Percentiles rank a stretch among this genome's conserved stretches.
Conservation (phyloP, 352 stramenopile genomes). For the Pythium volutum region DNA sequence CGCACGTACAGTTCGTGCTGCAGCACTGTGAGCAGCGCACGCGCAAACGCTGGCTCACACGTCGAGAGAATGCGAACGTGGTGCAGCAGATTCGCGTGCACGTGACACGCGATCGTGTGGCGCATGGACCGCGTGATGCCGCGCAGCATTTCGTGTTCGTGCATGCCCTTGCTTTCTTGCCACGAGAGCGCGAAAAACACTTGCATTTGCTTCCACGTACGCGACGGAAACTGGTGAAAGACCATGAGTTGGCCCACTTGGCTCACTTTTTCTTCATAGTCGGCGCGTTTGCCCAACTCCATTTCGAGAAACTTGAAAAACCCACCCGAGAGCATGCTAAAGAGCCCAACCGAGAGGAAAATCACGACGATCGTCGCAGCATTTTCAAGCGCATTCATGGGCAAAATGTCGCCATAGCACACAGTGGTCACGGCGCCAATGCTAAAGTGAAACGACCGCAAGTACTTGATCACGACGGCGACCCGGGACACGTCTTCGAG, state of each 20-base stretch:
- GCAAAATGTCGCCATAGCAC: constrained; percentile 40
- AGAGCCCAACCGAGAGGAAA: constrained; percentile 37
- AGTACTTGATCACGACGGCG: constrained; percentile 25
- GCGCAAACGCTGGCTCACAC: constrained; percentile 35
- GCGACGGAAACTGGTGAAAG: constrained; percentile 39
- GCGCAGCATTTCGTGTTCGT: constrained; percentile 40
- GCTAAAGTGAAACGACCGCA: constrained; percentile 37
- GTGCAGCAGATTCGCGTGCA: constrained; percentile 41
- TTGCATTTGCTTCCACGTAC: constrained; percentile 45
- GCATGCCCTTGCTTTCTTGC: constrained; percentile 46
- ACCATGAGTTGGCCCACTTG: constrained; percentile 41
- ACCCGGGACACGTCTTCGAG: constrained; percentile 26
- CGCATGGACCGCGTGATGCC: constrained; percentile 31
- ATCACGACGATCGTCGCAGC: constrained; percentile 32
- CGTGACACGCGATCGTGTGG: constrained; percentile 36
- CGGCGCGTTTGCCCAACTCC: constrained; percentile 38
- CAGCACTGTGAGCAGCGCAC: constrained; percentile 32
- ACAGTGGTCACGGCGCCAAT: constrained; percentile 39
- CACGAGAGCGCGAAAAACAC: constrained; percentile 45
- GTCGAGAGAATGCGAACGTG: constrained; percentile 38
- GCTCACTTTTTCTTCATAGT: constrained; percentile 46
- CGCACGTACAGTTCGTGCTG: constrained; percentile 47
- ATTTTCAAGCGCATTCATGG: constrained; percentile 36
- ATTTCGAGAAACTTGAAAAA: constrained; percentile 51
- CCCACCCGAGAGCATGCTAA: constrained; percentile 41